These are phyloP conservation scores for Metarhizium brunneum DNA, from an alignment of 2,329 filamentous ascomycete species.

Conservation along the genomic window DNA sequence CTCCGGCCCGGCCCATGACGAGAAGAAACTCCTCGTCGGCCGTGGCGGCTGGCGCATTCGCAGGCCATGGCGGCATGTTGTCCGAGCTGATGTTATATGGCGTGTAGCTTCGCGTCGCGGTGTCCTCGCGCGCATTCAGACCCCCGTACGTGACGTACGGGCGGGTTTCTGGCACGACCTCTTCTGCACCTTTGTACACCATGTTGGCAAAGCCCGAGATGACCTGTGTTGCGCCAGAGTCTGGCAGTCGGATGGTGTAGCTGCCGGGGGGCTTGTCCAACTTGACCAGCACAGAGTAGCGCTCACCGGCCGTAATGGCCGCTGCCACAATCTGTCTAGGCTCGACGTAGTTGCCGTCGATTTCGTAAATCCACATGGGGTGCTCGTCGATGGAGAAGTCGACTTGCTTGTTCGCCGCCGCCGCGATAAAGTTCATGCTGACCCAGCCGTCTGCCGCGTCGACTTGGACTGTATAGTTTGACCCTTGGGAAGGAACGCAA, in stretches of 20 bases:
- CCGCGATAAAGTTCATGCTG: too few species aligned
- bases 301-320: constrained; percentile 22
- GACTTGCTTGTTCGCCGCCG: not conserved
- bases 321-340: constrained; percentile 19
- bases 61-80: constrained; percentile 1
- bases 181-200: not conserved
- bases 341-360: constrained; percentile 32
- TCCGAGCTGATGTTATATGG: not conserved
- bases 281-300: constrained; percentile 30
- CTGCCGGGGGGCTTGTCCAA: constrained; percentile 21
- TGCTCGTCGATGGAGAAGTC: constrained; percentile 31
- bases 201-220: constrained; percentile 1
- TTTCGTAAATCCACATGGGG: constrained; percentile 31
- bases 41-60: not conserved
- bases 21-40: constrained; percentile 1
- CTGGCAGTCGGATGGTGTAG: constrained; percentile 25
- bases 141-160: not conserved
- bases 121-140: not conserved
- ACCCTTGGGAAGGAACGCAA: too few species aligned
- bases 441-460: not conserved
- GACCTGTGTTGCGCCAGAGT: constrained; percentile 13
- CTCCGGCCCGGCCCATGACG: not conserved
- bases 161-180: too few species aligned
- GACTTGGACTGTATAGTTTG: not conserved
- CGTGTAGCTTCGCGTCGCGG: not conserved